Evolutionary conservation across 192 early-diverging fungal species (phyloP), one percentile per base, ranked within the genome.

Genomic region (Diversispora epigaea): DNA sequence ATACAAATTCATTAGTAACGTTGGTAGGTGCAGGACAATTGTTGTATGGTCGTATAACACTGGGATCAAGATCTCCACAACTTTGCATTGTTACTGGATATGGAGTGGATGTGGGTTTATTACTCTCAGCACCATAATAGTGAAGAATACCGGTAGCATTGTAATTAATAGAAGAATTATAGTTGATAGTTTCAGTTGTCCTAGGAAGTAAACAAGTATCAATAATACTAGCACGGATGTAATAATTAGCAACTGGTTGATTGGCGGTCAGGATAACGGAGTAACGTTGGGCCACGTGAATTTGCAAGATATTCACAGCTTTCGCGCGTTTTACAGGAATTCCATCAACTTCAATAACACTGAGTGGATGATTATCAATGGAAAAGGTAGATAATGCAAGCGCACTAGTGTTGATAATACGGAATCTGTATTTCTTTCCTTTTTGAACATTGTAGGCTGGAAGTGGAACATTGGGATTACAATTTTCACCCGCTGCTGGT

Each of bases 221-320:
- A 9, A 77, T 79, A 60, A 84, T 76, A 8, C 52, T 64, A 4
- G 77, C 80, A n/a, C 78, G 75, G n/a, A 78, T 73, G 71, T 77
- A 80, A 54, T 83, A 83, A 52, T 77, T 83, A 5, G 44, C 72
- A 11, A 79, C 41, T 2, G 73, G 21, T 47, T 84, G 78, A 47
- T 83, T 83, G 6, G 83, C 77, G 4, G 73, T 49, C 22, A 84
- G 76, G 25, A 84, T 76, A 4, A 77, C 77, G 8, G 83, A 84
- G 63, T 83, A 82, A 1, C 83, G 79, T 45, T 84, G 83, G 0
- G 71, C 83, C 10, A 80, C 72, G 56, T 77, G 46, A 21, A 84
- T 76, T 2, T 77, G 77, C 3, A 84, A 21, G 2, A 71, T 49
- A 8, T 73, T 47, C 3, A 83, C 25, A 32, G 25, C 25, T 73